Evolutionary conservation across 257 asterid genomes (phyloP), one percentile per base, ranked within the genome.

Genomic region (Cynanchum wilfordii): DNA sequence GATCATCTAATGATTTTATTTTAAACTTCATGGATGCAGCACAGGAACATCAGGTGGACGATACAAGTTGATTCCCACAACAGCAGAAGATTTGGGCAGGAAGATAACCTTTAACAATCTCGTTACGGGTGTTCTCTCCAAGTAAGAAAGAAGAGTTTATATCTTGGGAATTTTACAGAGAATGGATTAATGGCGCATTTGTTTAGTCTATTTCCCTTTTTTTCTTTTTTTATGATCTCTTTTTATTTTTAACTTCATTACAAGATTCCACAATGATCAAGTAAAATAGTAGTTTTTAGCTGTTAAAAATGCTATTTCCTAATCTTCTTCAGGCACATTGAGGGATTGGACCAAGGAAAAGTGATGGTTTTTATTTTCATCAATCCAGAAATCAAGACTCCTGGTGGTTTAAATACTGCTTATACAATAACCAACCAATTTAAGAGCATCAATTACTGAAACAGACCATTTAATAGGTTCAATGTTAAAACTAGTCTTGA

Each of bases 21-120:
- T 50, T 2, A 13, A 7, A 12, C 9, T 51, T 51, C 20, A 2
- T 16, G 2, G 12, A 71, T 71, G 51, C 69, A 72, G 69, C 69
- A 59, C 76, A 22, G 59, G 30, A 25, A 72, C 76, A 59, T 72
- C 76, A 33, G 75, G 68, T 1, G 75, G 75, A 42, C 7, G 24
- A 16, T 59, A 60, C 16, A 72, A 72, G 69, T n/a, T 42, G 44
- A 42, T 72, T 9, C 76, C 69, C 22, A 50, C 15, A 0, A 71
- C 67, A 36, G 25, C 52, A 22, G 75, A 71, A 38, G 67, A 38
- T 22, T 40, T 4, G 13, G 12, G 38, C 15, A 36, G 55, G 13
- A 71, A n/a, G 22, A n/a, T 25, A 10, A 10, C 60, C 27, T 38
- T 56, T 25, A 11, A 0, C 8, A 38, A 56, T 56, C 54, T 56